phyloP scores from a whole-genome alignment of 1,284 basidiomycete genomes.

The Pseudozyma thailandica region DNA sequence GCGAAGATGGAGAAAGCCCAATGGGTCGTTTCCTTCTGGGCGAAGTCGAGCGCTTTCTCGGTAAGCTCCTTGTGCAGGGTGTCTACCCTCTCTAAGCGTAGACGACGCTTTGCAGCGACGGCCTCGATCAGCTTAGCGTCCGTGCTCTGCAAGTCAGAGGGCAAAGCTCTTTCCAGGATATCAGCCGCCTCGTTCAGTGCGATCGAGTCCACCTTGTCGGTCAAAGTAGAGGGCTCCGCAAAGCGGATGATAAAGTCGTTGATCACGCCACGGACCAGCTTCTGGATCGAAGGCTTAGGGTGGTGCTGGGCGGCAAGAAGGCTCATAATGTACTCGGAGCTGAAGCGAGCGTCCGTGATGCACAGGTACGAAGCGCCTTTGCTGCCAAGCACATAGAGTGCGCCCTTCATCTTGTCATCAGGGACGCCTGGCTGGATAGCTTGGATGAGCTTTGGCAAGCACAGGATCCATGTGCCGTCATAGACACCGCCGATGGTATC shows the following conservation, averaged over 20 bases:
- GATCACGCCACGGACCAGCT: conserved; percentile 79
- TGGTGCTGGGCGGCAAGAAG: conserved; percentile 87
- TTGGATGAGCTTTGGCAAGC: conserved; percentile 76
- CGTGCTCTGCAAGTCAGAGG: conserved; percentile 12
- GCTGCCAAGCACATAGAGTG: conserved; percentile 85
- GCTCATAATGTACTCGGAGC: conserved; percentile 76
- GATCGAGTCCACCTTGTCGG: conserved; percentile 37
- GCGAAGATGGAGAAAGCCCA: conserved; percentile 91
- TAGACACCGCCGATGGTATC: conserved; percentile 80
- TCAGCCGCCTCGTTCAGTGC: conserved; percentile 43
- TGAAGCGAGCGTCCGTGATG: conserved; percentile 76
- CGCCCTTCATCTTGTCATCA: conserved; percentile 94
- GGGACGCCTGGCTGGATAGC: conserved; percentile 73
- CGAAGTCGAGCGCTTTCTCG: conserved; percentile 76
- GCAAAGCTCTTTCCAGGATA: conserved; percentile 23
- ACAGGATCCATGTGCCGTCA: conserved; percentile 80
- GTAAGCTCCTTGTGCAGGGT: conserved; percentile 71
- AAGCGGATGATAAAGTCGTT: conserved; percentile 73
- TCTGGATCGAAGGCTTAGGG: conserved; percentile 91
- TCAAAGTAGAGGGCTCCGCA: conserved; percentile 63
- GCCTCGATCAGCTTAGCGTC: conserved; percentile 61
- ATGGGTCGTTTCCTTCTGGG: conserved; percentile 78
- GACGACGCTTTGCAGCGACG: conserved; percentile 62
- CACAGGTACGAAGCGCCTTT: conserved; percentile 73
- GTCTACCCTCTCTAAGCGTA: conserved; percentile 67